Conservation (phyloP, 805 yeast genomes). For the Myxozyma mucilagina region DNA sequence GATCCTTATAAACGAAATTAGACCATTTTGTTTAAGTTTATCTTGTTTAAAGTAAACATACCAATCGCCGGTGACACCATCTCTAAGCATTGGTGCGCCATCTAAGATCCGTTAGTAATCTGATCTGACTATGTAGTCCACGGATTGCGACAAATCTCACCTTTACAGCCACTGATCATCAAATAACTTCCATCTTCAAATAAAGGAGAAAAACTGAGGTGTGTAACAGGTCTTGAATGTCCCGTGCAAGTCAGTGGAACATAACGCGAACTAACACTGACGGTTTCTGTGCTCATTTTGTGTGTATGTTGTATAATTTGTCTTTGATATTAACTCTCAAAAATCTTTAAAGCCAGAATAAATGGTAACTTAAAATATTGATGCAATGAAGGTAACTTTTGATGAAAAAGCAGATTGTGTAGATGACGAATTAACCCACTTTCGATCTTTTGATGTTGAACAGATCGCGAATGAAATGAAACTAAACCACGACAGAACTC, state of each 20-base stretch:
- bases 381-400: too few relatives aligned
- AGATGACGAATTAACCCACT: too few relatives aligned
- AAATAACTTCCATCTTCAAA: slow-evolving; percentile 31
- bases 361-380: too few relatives aligned
- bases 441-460: too few relatives aligned
- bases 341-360: neutral
- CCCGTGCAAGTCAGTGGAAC: slow-evolving; percentile 42
- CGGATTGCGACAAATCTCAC: slow-evolving; percentile 22
- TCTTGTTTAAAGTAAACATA: neutral
- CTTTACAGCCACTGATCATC: slow-evolving; percentile 41
- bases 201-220: slow-evolving; percentile 36
- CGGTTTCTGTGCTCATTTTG: neutral
- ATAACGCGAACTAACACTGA: slow-evolving; percentile 15
- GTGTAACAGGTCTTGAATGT: slow-evolving; percentile 42
- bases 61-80: slow-evolving; percentile 43
- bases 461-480: too few relatives aligned
- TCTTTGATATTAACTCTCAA: neutral
- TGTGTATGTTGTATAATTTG: neutral
- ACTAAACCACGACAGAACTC: too few relatives aligned
- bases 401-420: too few relatives aligned
- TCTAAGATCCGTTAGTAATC: slow-evolving; percentile 29
- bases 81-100: slow-evolving; percentile 41
- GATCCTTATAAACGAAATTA: slow-evolving; percentile 23
- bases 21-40: neutral
- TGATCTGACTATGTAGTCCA: neutral